These are phyloP conservation scores for Colletotrichum lindemuthianum DNA, from an alignment of 2,329 filamentous ascomycete species.

Conservation along the genomic window DNA sequence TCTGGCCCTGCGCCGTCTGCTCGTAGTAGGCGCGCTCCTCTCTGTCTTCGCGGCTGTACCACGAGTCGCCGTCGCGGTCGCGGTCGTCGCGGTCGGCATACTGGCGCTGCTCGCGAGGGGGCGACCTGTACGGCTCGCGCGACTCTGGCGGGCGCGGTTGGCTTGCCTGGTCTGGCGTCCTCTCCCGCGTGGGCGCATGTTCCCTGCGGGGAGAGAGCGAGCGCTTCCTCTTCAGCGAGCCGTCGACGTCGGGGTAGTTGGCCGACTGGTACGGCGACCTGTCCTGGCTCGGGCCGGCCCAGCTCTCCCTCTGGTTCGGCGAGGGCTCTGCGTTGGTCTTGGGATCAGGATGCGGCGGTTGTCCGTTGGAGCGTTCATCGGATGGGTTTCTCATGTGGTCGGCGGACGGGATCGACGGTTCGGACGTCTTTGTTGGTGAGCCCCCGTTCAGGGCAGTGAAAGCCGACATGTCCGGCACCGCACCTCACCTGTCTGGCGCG, in stretches of 20 bases:
- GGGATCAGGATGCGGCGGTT: constrained; percentile 33
- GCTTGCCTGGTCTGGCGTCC: constrained; percentile 46
- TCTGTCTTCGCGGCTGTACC: constrained; percentile 59
- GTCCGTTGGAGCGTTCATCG: constrained; percentile 46
- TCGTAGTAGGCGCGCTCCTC: constrained; percentile 59
- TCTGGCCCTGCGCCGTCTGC: constrained; percentile 56
- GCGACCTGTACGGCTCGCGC: constrained; percentile 54
- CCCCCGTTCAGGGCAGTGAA: constrained; percentile 63
- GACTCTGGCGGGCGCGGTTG: constrained; percentile 47
- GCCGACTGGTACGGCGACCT: constrained; percentile 53
- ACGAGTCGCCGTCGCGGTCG: constrained; percentile 55
- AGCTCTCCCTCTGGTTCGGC: constrained; percentile 51
- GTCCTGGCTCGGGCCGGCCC: constrained; percentile 54
- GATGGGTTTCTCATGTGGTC: constrained; percentile 45
- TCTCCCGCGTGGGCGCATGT: constrained; percentile 41
- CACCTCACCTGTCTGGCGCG: constrained; percentile 35
- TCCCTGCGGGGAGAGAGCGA: constrained; percentile 68
- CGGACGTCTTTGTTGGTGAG: constrained; percentile 57
- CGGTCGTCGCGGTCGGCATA: constrained; percentile 53
- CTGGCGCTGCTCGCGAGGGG: constrained; percentile 57
- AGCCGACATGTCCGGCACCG: constrained; percentile 55
- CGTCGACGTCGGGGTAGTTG: constrained; percentile 57
- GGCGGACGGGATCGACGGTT: constrained; percentile 46
- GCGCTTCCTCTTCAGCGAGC: constrained; percentile 73
- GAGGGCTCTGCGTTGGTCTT: constrained; percentile 42